Percentiles rank a stretch among this genome's conserved stretches.
Evolutionary conservation across 2,329 filamentous ascomycete species (phyloP).

Genomic region (Talaromyces sp.): DNA sequence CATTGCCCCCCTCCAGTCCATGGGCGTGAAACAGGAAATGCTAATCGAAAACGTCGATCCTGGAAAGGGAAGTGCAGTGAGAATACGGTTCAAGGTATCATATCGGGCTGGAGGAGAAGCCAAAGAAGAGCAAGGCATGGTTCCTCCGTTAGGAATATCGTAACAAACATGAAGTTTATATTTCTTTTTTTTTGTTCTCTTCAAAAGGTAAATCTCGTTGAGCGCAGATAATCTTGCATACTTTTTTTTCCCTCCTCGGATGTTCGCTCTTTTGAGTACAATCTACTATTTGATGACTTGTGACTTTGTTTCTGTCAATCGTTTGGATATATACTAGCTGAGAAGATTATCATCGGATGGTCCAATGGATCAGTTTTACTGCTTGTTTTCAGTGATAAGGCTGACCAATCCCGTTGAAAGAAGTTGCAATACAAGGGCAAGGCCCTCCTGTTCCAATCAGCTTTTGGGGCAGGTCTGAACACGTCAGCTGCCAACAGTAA

Average conservation of each 20-base stretch:
- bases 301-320: not conserved
- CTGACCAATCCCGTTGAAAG: not conserved
- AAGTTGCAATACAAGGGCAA: not conserved
- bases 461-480: not conserved
- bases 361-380: not conserved
- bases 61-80: conserved; percentile 71
- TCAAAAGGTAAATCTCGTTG: not conserved
- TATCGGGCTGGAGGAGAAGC: conserved; percentile 62
- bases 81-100: conserved; percentile 81
- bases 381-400: not conserved
- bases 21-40: conserved; percentile 77
- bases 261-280: not conserved
- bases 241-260: not conserved
- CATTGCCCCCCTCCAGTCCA: conserved; percentile 64
- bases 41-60: conserved; percentile 68
- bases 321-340: not conserved
- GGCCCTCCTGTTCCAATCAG: no score
- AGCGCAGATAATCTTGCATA: not conserved
- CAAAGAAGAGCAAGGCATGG: conserved; percentile 78
- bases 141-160: conserved; percentile 70
- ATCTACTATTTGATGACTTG: no score
- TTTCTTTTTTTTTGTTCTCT: not conserved
- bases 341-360: not conserved
- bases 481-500: not conserved
- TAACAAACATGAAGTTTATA: conserved; percentile 29